Base-by-base conservation (phyloP, 2,329 filamentous ascomycete species). In the Aspergillus arachidicola region DNA sequence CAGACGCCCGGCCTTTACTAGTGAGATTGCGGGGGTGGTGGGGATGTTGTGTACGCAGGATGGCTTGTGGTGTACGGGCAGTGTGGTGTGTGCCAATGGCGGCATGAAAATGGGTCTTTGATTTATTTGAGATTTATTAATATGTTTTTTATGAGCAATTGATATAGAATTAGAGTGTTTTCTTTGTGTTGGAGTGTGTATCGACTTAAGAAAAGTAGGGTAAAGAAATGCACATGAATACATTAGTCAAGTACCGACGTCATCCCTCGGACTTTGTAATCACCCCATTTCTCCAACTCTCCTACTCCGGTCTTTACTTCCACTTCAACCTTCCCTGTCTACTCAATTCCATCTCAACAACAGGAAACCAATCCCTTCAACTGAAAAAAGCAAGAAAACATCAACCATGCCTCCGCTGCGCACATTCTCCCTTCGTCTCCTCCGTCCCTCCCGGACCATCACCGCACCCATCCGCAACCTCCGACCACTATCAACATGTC, bases 61-160 rank as follows among this genome's bases (percentile, higher is more conserved):
- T 74, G 85, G 86, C n/a, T 85, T 82, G 9, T 94, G 91, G 91
- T 89, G 87, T 72, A 95, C 91, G 0, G 92, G 92, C 1, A 90
- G 89, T 76, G 89, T 93, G 28, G 86, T 95, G 4, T 91, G 89
- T 79, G 91, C 91, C 9, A 94, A 94, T 73, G 92, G 92, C 1
- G 92, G 92, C 7, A 89, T 93, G 86, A 84, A 82, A 64, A 86
- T 88, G 78, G 69, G 63, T 12, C 43, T 64, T 38, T 71, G 28
- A 51, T 41, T 41, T 19, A 41, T 41, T 7, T 9, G 3, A 16
- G 1, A 19, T 41, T n/a, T n/a, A n/a, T n/a, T n/a, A n/a, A n/a
- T n/a, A n/a, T n/a, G n/a, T n/a, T 36, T n/a, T 6, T 19, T 41
- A 41, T n/a, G 16, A 41, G 16, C 38, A 41, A 41, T 41, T 41